Percentiles rank a stretch among this genome's conserved stretches.
Conservation (phyloP, 148 eudicot species). For the Silene uniflora region DNA sequence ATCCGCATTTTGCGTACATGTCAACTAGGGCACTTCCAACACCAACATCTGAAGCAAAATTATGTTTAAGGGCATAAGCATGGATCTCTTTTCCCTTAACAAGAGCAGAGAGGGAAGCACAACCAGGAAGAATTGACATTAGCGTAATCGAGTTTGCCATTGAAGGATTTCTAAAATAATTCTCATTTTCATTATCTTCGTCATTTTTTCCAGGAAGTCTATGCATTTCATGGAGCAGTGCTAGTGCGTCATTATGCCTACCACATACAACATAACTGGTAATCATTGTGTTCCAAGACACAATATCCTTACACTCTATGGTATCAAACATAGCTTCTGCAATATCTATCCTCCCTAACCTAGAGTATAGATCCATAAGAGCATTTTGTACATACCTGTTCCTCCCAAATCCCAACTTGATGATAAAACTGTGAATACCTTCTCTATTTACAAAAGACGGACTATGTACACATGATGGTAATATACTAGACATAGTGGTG, state of each 20-base stretch:
- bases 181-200: conserved; percentile 22
- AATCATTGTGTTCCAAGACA: conserved; percentile 86
- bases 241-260: conserved; percentile 57
- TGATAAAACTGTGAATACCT: conserved; percentile 66
- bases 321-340: conserved; percentile 53
- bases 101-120: conserved; percentile 73
- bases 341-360: conserved; percentile 56
- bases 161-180: conserved; percentile 18
- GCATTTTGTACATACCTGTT: conserved; percentile 70
- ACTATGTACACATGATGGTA: conserved; percentile 75
- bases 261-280: conserved; percentile 77
- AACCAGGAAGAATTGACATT: conserved; percentile 82
- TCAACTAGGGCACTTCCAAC: conserved; percentile 87
- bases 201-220: conserved; percentile 14
- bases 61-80: conserved; percentile 59
- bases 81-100: conserved; percentile 84
- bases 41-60: conserved; percentile 60
- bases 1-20: conserved; percentile 90
- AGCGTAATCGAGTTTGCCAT: conserved; percentile 73
- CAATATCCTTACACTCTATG: conserved; percentile 63
- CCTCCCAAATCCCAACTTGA: conserved; percentile 60
- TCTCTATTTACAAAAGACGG: conserved; percentile 51
- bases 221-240: conserved; percentile 63
- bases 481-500: conserved; percentile 73
- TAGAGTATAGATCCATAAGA: conserved; percentile 81